These are phyloP conservation scores for Pyrenophora teres DNA, from an alignment of 2,329 filamentous ascomycete genomes.

Conservation along the genomic window DNA sequence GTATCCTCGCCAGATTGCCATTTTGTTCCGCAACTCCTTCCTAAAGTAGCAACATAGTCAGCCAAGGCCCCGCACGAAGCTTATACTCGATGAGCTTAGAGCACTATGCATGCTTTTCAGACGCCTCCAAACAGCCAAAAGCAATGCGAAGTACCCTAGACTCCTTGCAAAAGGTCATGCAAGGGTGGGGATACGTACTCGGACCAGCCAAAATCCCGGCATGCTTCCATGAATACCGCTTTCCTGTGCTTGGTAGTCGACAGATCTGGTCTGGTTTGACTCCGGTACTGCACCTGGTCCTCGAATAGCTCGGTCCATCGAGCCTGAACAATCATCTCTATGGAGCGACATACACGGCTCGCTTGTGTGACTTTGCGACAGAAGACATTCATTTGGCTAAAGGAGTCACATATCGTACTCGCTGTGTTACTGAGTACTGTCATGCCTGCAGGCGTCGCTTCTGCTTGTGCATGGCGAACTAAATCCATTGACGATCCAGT, in stretches of 20 bases:
- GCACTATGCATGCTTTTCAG: neutral
- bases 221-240: slow-evolving; percentile 59
- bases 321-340: slow-evolving; percentile 64
- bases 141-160: neutral
- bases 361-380: slow-evolving; percentile 54
- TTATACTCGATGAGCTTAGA: neutral
- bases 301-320: slow-evolving; percentile 63
- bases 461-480: slow-evolving; percentile 14
- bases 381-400: slow-evolving; percentile 51
- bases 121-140: neutral
- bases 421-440: slow-evolving; percentile 18
- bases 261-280: slow-evolving; percentile 46
- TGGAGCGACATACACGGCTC: slow-evolving; percentile 59
- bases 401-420: slow-evolving; percentile 27
- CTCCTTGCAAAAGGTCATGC: neutral
- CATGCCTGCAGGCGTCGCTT: slow-evolving; percentile 10
- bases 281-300: slow-evolving; percentile 53
- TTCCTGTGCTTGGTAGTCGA: slow-evolving; percentile 58
- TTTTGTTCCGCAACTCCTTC: slow-evolving; percentile 61
- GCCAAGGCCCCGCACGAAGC: neutral
- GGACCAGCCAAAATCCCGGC: slow-evolving; percentile 59
- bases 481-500: slow-evolving; percentile 16
- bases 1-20: slow-evolving; percentile 62
- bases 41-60: slow-evolving; percentile 1
- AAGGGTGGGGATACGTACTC: slow-evolving; percentile 38